Conservation (phyloP, 2,329 filamentous ascomycete genomes). For the Aspergillus carbonarius region DNA sequence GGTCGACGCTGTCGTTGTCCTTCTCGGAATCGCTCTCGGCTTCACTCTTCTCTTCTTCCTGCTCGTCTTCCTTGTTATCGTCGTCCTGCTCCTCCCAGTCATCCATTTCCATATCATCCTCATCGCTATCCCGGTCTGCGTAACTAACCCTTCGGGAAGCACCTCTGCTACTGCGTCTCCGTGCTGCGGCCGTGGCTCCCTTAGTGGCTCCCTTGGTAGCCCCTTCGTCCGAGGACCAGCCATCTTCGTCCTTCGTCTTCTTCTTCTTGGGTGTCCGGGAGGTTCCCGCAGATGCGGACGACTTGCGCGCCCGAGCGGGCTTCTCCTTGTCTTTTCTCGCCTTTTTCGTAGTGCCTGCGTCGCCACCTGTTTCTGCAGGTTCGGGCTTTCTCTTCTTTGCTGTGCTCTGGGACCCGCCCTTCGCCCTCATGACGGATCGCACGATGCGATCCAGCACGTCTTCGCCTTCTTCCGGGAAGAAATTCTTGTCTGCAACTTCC, state of each 20-base stretch:
- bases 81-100: conserved; percentile 36
- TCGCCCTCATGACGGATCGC: conserved; percentile 64
- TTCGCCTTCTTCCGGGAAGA: conserved; percentile 73
- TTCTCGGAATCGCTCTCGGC: conserved; percentile 21
- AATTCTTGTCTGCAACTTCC: conserved; percentile 82
- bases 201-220: conserved; percentile 33
- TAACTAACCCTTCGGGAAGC: conserved; percentile 42
- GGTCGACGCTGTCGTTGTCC: conserved; percentile 16
- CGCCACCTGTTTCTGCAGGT: conserved; percentile 26
- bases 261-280: conserved; percentile 38
- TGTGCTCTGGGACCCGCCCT: conserved; percentile 36
- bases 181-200: conserved; percentile 22
- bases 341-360: conserved; percentile 29
- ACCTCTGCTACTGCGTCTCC: conserved; percentile 43
- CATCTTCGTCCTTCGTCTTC: conserved; percentile 37
- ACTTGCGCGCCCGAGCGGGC: conserved; percentile 34
- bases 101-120: conserved; percentile 45
- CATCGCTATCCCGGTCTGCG: conserved; percentile 45
- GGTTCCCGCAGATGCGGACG: conserved; percentile 28
- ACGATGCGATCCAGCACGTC: conserved; percentile 77
- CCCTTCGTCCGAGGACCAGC: conserved; percentile 44
- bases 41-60: conserved; percentile 21
- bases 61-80: conserved; percentile 28
- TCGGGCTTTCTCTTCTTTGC: conserved; percentile 46
- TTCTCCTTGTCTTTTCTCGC: conserved; percentile 35